Percentiles rank a stretch among this genome's conserved stretches.
These are phyloP conservation scores for Quercus bicolor DNA, from an alignment of 306 rosid genomes.

Conservation along the genomic window DNA sequence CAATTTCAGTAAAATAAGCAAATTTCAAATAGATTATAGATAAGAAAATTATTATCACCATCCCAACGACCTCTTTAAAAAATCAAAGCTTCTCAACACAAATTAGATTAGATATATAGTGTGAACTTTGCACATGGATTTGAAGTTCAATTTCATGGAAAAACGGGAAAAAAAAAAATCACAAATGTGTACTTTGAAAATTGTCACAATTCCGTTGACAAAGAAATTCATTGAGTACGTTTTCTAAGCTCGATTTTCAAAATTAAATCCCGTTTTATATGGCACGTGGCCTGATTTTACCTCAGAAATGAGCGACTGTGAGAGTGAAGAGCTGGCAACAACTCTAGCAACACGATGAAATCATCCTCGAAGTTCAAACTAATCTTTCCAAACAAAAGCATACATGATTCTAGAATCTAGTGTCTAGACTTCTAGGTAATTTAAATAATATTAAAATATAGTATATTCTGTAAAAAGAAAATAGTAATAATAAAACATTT, in stretches of 20 bases:
- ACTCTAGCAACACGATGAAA: too few relatives aligned
- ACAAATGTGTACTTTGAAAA: neutral
- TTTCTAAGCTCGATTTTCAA: neutral
- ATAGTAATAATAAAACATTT: too few relatives aligned
- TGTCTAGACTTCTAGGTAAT: too few relatives aligned
- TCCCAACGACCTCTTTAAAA: neutral
- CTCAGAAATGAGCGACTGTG: neutral
- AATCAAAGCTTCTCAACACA: neutral
- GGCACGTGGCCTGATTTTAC: neutral
- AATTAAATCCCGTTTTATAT: neutral
- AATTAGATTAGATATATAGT: too few relatives aligned
- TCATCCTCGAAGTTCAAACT: too few relatives aligned
- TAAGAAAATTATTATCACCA: neutral
- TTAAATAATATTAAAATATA: too few relatives aligned
- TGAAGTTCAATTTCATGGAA: neutral
- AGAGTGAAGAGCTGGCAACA: too few relatives aligned
- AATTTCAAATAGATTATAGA: accelerated
- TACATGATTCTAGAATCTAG: too few relatives aligned
- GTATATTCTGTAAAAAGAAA: too few relatives aligned
- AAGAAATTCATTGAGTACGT: neutral
- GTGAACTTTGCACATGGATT: neutral
- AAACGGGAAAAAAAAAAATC: neutral
- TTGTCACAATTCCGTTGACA: neutral
- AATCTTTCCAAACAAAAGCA: too few relatives aligned
- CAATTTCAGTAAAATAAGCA: accelerated